These are phyloP conservation scores for Paraphaeosphaeria sporulosa DNA, from an alignment of 2,329 filamentous ascomycete genomes.

Conservation along the genomic window DNA sequence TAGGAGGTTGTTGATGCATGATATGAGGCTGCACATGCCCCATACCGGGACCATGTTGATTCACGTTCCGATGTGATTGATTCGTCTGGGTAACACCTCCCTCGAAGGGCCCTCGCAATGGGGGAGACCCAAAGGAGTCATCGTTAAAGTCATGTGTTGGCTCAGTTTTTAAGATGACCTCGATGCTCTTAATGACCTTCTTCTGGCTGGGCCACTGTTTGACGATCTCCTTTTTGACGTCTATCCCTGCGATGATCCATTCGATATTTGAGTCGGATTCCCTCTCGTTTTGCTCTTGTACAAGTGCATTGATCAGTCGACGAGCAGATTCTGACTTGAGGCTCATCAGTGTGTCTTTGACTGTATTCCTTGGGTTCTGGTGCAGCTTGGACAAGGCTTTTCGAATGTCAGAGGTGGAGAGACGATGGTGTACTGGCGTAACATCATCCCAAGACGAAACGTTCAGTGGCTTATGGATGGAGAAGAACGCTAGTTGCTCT, in stretches of 20 bases:
- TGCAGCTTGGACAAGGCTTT: constrained; percentile 32
- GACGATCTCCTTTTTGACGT: constrained; percentile 27
- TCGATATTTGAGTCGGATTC: constrained; percentile 31
- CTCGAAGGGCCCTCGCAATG: constrained; percentile 6
- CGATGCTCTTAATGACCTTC: constrained; percentile 28
- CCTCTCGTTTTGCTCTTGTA: constrained; percentile 35
- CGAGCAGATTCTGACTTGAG: constrained; percentile 37
- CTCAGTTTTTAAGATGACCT: constrained; percentile 41
- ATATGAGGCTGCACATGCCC: constrained; percentile 5
- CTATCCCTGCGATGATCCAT: constrained; percentile 39
- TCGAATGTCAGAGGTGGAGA: constrained; percentile 32
- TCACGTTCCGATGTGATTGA: constrained; percentile 10
- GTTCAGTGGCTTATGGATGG: constrained; percentile 31
- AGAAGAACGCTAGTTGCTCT: constrained; percentile 36
- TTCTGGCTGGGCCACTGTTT: constrained; percentile 11
- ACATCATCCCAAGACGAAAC: constrained; percentile 36
- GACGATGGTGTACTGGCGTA: constrained; percentile 30
- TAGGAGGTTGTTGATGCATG: not conserved
- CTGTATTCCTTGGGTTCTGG: constrained; percentile 23
- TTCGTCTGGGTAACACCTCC: constrained; percentile 19
- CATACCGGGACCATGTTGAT: constrained; percentile 1
- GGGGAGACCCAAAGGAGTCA: constrained; percentile 1
- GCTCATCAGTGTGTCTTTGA: constrained; percentile 31
- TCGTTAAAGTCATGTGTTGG: constrained; percentile 9
- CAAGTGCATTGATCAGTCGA: constrained; percentile 34